Evolutionary conservation across 495 filamentous ascomycete species (phyloP), one percentile per base, ranked within the genome.

Genomic region (Podospora fimiseda): DNA sequence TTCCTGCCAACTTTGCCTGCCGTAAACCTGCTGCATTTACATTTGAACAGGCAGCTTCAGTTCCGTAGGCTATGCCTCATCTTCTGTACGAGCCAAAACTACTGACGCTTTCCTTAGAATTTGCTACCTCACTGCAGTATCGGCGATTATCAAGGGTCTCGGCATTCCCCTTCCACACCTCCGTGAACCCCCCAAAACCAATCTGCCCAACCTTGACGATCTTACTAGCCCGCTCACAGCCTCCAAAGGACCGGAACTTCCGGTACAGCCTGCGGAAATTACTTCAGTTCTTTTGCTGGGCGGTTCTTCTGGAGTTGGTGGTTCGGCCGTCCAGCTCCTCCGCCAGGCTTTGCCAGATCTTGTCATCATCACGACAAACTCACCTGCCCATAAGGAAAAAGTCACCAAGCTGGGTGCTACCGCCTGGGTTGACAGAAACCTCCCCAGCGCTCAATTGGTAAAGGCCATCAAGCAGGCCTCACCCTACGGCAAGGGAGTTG

Each of bases 11-110:
- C 13, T 66, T 59, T 13, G 67, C 74, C 4, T 66, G 66, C 3
- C 64, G 66, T 54, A 78, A 75, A 48, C 75, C 75, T 1, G 57
- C 20, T 2, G 19, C 13, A 13, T 56, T 59, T 57, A 54, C 20
- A n/a, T 73, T 76, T 51, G 69, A 66, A 45, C 64, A 75, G 21
- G 73, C 75, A 3, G 65, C 70, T 15, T 70, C 74, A 9, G 57
- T 71, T 11, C 66, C 71, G 71, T 76, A 56, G 54, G 62, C 56
- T 15, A 40, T 23, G 4, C 24, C 24, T 15, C 19, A 11, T 14
- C 46, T 15, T 16, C 14, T 13, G 13, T 30, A 23, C 30, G n/a
- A 18, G 43, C 44, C 24, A 51, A 48, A 8, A 30, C 24, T 16
- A 0, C 13, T 50, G 9, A 43, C 8, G 13, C 9, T 37, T 14